Conservation (phyloP, 2,329 filamentous ascomycete genomes). For the Westerdykella sp. region DNA sequence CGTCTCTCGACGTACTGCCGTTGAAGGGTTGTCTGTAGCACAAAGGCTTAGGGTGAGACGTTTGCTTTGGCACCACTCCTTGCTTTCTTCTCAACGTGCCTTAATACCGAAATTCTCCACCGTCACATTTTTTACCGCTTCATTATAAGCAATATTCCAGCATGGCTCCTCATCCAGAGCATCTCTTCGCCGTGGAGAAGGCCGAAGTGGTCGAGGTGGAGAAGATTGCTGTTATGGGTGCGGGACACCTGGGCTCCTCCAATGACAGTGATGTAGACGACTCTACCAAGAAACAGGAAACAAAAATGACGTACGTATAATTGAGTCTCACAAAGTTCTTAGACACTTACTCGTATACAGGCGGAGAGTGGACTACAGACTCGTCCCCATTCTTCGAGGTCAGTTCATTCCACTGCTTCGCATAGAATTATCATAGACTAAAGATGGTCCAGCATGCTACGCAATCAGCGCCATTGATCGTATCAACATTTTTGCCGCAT, state of each 20-base stretch:
- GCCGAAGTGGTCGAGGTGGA: slow-evolving; percentile 14
- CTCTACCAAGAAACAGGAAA: slow-evolving; percentile 9
- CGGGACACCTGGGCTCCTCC: background rate
- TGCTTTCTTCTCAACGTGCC: background rate
- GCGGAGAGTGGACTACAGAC: slow-evolving; percentile 25
- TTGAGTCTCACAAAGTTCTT: background rate
- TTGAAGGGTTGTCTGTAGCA: background rate
- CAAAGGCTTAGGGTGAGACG: background rate
- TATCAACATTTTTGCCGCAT: slow-evolving; percentile 19
- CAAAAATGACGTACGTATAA: slow-evolving; percentile 10
- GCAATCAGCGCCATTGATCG: slow-evolving; percentile 18
- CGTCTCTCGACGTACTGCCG: too few relatives aligned
- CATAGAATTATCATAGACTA: slow-evolving; percentile 7
- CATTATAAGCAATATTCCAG: background rate
- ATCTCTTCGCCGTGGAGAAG: slow-evolving; percentile 6
- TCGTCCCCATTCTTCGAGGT: slow-evolving; percentile 23
- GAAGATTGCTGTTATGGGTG: slow-evolving; percentile 10
- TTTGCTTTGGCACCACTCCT: background rate
- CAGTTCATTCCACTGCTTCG: slow-evolving; percentile 11
- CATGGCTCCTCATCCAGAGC: background rate
- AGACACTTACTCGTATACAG: slow-evolving; percentile 7
- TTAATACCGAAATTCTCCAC: background rate
- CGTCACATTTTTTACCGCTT: background rate
- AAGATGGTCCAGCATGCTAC: slow-evolving; percentile 11
- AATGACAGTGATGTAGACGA: slow-evolving; percentile 3